Percentiles rank a stretch among this genome's conserved stretches.
These are phyloP conservation scores for Hibiscus trionum DNA, from an alignment of 345 rosid species.

Conservation along the genomic window DNA sequence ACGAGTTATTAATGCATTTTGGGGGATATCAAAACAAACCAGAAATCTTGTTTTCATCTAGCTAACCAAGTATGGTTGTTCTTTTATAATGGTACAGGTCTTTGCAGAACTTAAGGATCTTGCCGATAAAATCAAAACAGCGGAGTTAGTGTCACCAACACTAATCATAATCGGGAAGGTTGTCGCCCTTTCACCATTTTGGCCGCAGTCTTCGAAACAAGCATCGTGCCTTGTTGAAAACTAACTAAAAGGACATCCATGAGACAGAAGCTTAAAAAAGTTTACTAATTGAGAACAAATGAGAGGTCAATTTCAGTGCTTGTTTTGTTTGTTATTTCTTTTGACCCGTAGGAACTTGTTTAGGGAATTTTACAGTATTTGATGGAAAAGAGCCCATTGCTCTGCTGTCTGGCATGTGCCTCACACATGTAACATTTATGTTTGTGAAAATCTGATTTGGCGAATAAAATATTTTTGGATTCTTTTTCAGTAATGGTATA, in stretches of 20 bases:
- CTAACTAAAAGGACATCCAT: conserved; percentile 3
- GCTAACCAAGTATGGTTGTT: neutral
- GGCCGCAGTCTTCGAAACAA: conserved; percentile 44
- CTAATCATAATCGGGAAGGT: conserved; percentile 82
- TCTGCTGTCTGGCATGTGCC: neutral
- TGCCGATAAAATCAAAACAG: conserved; percentile 48
- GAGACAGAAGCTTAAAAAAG: neutral
- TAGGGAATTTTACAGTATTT: neutral
- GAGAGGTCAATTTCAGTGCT: neutral
- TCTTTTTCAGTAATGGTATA: neutral
- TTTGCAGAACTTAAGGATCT: conserved; percentile 75
- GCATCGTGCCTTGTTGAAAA: conserved; percentile 36
- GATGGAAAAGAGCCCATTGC: neutral
- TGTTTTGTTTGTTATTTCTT: neutral
- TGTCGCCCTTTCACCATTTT: conserved; percentile 79
- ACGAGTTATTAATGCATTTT: neutral
- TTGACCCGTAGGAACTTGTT: neutral
- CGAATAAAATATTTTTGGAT: neutral
- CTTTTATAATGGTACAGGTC: conserved; percentile 37
- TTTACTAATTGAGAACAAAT: neutral
- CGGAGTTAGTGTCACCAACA: conserved; percentile 70
- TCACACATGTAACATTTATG: neutral
- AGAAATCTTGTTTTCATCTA: neutral
- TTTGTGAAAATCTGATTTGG: neutral
- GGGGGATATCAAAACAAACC: neutral